These are phyloP conservation scores for Aotearoamyces nothofagi DNA, from an alignment of 2,329 filamentous ascomycete species.

Conservation along the genomic window DNA sequence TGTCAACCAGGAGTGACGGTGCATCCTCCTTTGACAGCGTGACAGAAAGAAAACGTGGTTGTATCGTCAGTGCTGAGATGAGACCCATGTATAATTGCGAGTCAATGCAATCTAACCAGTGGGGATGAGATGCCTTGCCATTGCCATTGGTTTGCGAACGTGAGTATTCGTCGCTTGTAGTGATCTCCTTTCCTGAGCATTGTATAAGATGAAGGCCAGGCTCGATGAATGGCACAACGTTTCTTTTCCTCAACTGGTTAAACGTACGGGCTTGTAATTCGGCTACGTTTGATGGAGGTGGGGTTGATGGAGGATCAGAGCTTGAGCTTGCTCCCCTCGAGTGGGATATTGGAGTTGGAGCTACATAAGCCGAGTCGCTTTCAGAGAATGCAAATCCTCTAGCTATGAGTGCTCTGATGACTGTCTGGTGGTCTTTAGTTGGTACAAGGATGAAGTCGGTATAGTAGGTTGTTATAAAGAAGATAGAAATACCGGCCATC, in stretches of 20 bases:
- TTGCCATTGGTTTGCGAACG: constrained; percentile 23
- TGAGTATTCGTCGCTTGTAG: constrained; percentile 18
- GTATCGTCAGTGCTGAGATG: constrained; percentile 42
- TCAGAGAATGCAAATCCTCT: constrained; percentile 77
- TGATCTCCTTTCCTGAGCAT: constrained; percentile 49
- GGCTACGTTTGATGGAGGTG: constrained; percentile 60
- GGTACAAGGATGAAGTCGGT: constrained; percentile 94
- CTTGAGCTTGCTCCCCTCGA: constrained; percentile 25
- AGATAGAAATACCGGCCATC: constrained; percentile 85
- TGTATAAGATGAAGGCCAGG: constrained; percentile 58
- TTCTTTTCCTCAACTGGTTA: constrained; percentile 59
- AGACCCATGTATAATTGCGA: constrained; percentile 47
- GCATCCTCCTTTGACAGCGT: constrained; percentile 61
- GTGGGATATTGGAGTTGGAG: constrained; percentile 21
- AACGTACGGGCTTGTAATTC: constrained; percentile 80
- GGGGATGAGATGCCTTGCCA: constrained; percentile 13
- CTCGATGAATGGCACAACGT: constrained; percentile 60
- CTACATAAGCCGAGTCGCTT: constrained; percentile 51
- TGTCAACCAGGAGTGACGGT: constrained; percentile 59
- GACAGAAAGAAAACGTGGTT: constrained; percentile 57
- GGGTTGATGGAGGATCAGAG: constrained; percentile 45
- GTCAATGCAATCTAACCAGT: constrained; percentile 46
- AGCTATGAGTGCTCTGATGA: constrained; percentile 61
- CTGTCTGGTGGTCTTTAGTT: constrained; percentile 53
- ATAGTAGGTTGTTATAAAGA: constrained; percentile 98